These are phyloP conservation scores for Kalmusia sp. DNA, from an alignment of 2,329 filamentous ascomycete species.

Conservation along the genomic window DNA sequence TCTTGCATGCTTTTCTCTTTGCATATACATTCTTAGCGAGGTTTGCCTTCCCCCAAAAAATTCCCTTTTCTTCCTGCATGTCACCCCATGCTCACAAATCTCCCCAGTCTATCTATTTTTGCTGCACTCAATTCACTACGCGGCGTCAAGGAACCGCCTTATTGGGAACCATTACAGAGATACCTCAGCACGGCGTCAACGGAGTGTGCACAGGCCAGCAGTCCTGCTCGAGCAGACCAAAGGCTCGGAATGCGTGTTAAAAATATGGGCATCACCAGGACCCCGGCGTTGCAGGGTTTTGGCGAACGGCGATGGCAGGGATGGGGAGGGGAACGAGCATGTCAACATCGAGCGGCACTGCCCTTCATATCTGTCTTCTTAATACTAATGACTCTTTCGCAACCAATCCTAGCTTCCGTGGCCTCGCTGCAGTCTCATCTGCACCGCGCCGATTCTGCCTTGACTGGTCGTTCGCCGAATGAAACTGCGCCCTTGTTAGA, in stretches of 20 bases:
- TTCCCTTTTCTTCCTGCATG: no score
- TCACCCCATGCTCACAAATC: background rate
- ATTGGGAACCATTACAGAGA: constrained; percentile 21
- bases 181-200: constrained; percentile 40
- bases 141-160: constrained; percentile 22
- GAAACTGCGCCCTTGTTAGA: constrained; percentile 54
- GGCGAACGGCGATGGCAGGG: constrained; percentile 15
- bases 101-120: constrained; percentile 1
- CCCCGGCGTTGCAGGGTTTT: constrained; percentile 21
- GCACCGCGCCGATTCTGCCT: constrained; percentile 16
- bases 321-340: constrained; percentile 14
- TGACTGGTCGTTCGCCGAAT: constrained; percentile 32
- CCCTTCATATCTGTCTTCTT: constrained; percentile 33
- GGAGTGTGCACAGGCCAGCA: constrained; percentile 24
- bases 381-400: constrained; percentile 44
- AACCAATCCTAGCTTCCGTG: constrained; percentile 29
- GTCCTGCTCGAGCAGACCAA: constrained; percentile 18
- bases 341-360: constrained; percentile 20
- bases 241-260: background rate
- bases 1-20: background rate
- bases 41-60: constrained; percentile 9
- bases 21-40: constrained; percentile 9
- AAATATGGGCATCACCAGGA: constrained; percentile 4
- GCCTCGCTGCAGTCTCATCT: constrained; percentile 24
- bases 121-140: constrained; percentile 13